A percentile compares a stretch with the other conserved stretches of the same genome.
Conservation (phyloP, 768 basidiomycete species). For the Pleurotus citrinopileatus region DNA sequence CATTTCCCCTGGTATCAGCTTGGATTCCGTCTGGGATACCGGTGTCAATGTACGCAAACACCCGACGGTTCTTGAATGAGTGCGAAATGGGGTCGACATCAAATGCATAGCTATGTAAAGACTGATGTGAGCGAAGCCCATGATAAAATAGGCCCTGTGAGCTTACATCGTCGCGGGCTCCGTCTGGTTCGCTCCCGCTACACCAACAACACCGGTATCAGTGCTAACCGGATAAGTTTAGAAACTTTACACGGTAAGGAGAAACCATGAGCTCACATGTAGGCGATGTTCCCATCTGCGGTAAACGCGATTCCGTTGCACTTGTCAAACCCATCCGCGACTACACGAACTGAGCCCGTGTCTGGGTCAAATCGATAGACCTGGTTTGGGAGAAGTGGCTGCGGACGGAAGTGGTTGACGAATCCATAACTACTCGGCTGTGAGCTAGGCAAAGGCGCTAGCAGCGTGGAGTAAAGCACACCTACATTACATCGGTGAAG, state of each 20-base stretch:
- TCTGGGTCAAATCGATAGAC: constrained; percentile 75
- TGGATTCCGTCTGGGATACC: constrained; percentile 69
- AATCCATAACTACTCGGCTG: constrained; percentile 65
- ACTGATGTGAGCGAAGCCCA: neutral
- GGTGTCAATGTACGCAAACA: constrained; percentile 65
- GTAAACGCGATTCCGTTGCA: constrained; percentile 76
- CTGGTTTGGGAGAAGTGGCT: constrained; percentile 66
- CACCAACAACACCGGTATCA: constrained; percentile 51
- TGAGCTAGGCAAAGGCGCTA: too few species aligned
- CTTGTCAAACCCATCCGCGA: constrained; percentile 73
- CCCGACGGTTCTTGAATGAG: constrained; percentile 55
- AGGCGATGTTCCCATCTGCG: constrained; percentile 61
- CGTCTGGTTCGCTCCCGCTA: constrained; percentile 50
- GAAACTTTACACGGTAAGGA: neutral
- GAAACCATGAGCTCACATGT: constrained; percentile 41
- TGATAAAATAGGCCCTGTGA: neutral
- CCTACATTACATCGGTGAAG: constrained; percentile 72
- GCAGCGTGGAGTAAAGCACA: constrained; percentile 12
- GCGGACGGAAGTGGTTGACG: constrained; percentile 62
- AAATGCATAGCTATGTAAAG: constrained; percentile 52
- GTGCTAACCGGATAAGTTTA: constrained; percentile 28
- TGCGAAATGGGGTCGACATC: constrained; percentile 59
- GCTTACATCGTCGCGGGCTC: constrained; percentile 66
- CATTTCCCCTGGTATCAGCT: constrained; percentile 60
- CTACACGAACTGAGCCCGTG: constrained; percentile 62